Conservation (phyloP, 805 yeast species). For the Ogataea ramenticola region DNA sequence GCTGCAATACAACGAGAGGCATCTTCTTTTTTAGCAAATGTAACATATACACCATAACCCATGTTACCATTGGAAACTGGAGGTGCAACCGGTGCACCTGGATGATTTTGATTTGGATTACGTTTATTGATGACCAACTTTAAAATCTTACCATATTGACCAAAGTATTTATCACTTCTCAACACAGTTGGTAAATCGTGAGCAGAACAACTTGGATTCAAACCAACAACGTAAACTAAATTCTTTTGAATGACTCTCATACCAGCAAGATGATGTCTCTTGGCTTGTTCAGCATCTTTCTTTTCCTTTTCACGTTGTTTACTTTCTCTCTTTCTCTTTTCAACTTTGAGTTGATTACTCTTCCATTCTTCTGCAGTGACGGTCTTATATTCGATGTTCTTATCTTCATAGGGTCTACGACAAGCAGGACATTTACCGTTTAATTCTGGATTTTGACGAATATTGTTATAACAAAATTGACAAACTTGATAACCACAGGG, state of each 20-base stretch:
- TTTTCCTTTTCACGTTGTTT: slow-evolving; percentile 86
- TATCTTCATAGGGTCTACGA: slow-evolving; percentile 90
- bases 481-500: slow-evolving; percentile 99
- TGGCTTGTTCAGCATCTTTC: slow-evolving; percentile 80
- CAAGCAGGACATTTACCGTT: slow-evolving; percentile 98
- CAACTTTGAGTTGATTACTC: slow-evolving; percentile 70
- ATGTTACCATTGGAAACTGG: slow-evolving; percentile 43
- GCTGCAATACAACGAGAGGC: slow-evolving; percentile 91
- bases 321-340: slow-evolving; percentile 72
- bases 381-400: slow-evolving; percentile 78
- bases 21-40: slow-evolving; percentile 88
- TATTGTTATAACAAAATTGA: slow-evolving; percentile 96
- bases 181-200: slow-evolving; percentile 80
- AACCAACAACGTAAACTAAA: slow-evolving; percentile 90
- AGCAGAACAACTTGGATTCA: slow-evolving; percentile 80
- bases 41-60: slow-evolving; percentile 93
- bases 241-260: slow-evolving; percentile 98
- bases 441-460: slow-evolving; percentile 89
- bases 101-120: slow-evolving; percentile 37
- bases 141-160: slow-evolving; percentile 95
- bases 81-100: slow-evolving; percentile 14
- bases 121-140: slow-evolving; percentile 89
- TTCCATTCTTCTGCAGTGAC: slow-evolving; percentile 84
- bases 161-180: slow-evolving; percentile 88
- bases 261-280: slow-evolving; percentile 87